Evolutionary conservation across 495 filamentous ascomycete genomes (phyloP), one percentile per base, ranked within the genome.

Genomic region (Extremus antarcticus): DNA sequence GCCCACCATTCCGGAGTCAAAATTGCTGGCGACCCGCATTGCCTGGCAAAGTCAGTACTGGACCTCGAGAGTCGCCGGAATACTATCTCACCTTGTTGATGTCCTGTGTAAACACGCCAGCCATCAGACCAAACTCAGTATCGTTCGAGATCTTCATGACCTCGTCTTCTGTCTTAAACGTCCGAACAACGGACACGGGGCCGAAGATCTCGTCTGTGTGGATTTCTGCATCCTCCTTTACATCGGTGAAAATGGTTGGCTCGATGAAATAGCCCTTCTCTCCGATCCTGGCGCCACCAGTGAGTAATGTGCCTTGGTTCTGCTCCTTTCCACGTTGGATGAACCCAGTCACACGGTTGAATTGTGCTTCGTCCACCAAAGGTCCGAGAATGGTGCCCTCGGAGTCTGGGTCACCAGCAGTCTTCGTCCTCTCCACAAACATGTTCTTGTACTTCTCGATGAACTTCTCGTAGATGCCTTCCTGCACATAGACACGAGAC

Each of bases 1-100:
- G 47, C 74, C 74, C 0, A 81, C 77, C 56, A 74, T 75, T 1
- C 78, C 78, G 1, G 64, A 62, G 1, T 78, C 72, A 25, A 82
- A 68, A 8, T 67, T 64, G 3, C 65, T 67, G 0, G 75, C 71
- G 0, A 80, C 62, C 4, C 78, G 64, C 59, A 77, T 53, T 0
- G 76, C 77, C 21, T 70, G 66, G 11, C 70, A 24, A 81, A 66
- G 56, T 81, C 73, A 24, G 72, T 58, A n/a, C 19, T 76, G 59
- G 54, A 72, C 53, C 24, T 76, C 66, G 53, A 70, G 75, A 53
- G 63, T 72, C 41, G 41, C 24, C 13, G 25, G 19, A 47, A 25
- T 32, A 43, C n/a, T 54, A 48, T 53, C 39, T 9, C 41, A 45
- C 21, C 50, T 54, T 50, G 43, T 54, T 45, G 25, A 54, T 49